phyloP scores from a whole-genome alignment of 2,329 filamentous ascomycete genomes.

The Byssothecium circinans region DNA sequence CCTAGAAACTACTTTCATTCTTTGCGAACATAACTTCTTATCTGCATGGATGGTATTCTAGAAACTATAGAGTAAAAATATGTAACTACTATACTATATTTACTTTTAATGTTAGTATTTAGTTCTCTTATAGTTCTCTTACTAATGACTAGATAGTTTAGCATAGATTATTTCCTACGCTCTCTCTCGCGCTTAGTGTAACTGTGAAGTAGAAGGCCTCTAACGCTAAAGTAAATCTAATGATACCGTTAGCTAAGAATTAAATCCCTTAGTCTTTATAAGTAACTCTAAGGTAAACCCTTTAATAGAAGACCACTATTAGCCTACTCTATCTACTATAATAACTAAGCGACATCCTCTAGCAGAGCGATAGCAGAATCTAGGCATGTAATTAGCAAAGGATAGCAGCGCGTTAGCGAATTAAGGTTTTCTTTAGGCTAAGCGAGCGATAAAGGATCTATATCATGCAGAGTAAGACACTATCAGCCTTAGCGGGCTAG shows the following conservation, averaged over 20 bases:
- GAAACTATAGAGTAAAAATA: constrained; percentile 12
- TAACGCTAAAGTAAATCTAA: constrained; percentile 9
- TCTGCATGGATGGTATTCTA: constrained; percentile 9
- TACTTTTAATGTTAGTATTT: constrained; percentile 9
- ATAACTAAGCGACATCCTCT: constrained; percentile 13
- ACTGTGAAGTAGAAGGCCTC: constrained; percentile 11
- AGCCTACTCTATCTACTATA: constrained; percentile 11
- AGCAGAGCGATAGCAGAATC: constrained; percentile 14
- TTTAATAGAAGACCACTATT: constrained; percentile 13
- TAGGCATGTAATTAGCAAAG: constrained; percentile 12
- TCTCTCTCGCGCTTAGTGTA: constrained; percentile 7
- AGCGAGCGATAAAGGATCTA: constrained; percentile 13
- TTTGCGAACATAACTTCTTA: constrained; percentile 11
- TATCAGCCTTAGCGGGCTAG: constrained; percentile 11
- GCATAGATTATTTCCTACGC: constrained; percentile 13
- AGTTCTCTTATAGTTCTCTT: constrained; percentile 12
- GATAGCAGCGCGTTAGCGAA: constrained; percentile 12
- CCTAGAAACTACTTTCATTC: constrained; percentile 13
- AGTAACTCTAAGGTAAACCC: constrained; percentile 9
- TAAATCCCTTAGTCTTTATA: constrained; percentile 9
- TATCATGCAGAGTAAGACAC: constrained; percentile 11
- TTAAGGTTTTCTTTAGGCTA: constrained; percentile 13
- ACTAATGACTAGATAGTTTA: constrained; percentile 12
- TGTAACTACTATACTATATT: constrained; percentile 9
- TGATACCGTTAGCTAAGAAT: constrained; percentile 10